Base-by-base conservation (phyloP, 352 stramenopile genomes). In the Pythium sukuiense region DNA sequence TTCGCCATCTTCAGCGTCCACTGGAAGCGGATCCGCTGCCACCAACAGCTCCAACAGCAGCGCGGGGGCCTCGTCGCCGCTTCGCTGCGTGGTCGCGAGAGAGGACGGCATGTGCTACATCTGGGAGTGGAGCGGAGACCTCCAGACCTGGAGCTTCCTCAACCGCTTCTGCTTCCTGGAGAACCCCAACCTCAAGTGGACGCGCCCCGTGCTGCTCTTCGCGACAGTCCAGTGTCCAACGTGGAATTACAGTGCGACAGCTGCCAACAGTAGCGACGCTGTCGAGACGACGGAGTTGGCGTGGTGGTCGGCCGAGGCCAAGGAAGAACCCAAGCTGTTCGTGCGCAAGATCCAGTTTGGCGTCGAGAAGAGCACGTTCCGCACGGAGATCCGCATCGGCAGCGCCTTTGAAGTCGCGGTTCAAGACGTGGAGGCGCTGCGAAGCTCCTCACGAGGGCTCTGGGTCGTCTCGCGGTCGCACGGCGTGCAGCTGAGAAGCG, bases 111-210 rank as follows among this genome's bases (percentile, higher is more conserved):
- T 89, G 74, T 84, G 79, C 37, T 93, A 87, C 69, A 59, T 95
- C 20, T 96, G 88, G 88, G 86, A 96, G 54, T 96, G 88, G 88
- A 78, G 86, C 43, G 72, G 67, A 7, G 86, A 96, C 67, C 63
- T 92, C 39, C 77, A 85, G 56, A 79, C 86, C 56, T 96, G 86
- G 88, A 86, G 81, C 11, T 96, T 88, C 74, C 65, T 95, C 14
- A 96, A 94, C 67, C 72, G 76, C 35, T 84, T 94, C 55, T 89
- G 81, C 65, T 92, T 94, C 41, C 66, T 94, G 18, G 78, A 88
- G 58, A 93, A 95, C 63, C 77, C 83, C 5, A 95, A 93, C 56
- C 71, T 95, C n/a, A 80, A 87, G 68, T 93, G 83, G 86, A 95
- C 83, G 2, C 74, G 76, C 37, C 86, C 86, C 0, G 83, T 95